Percentiles rank a stretch among this genome's conserved stretches.
These are phyloP conservation scores for Inonotus hispidus DNA, from an alignment of 1,284 basidiomycete genomes.

Conservation along the genomic window DNA sequence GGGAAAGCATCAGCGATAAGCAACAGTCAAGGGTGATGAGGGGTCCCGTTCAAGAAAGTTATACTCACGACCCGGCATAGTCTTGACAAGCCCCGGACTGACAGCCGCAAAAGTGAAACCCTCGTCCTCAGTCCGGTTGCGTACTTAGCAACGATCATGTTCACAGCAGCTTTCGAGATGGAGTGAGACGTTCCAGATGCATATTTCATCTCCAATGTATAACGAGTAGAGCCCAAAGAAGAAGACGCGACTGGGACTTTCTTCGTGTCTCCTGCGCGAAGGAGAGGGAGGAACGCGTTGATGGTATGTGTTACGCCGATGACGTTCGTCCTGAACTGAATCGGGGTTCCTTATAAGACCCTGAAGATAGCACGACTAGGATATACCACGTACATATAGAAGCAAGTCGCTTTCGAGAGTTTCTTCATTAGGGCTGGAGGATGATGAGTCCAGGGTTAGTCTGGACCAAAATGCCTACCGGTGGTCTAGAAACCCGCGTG, in stretches of 20 bases:
- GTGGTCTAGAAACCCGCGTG: too few species aligned
- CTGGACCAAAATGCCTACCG: too few species aligned
- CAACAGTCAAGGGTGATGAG: not conserved
- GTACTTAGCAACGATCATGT: slow-evolving; percentile 36
- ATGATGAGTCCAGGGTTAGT: too few species aligned
- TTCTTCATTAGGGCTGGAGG: too few species aligned
- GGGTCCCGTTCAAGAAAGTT: too few species aligned
- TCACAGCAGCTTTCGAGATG: slow-evolving; percentile 34
- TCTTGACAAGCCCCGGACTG: slow-evolving; percentile 35
- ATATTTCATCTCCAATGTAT: too few species aligned
- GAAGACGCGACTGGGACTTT: slow-evolving; percentile 34
- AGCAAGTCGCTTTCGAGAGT: too few species aligned
- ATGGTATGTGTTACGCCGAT: slow-evolving; percentile 33
- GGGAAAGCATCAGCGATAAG: not conserved
- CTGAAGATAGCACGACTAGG: too few species aligned
- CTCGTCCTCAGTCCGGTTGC: slow-evolving; percentile 26
- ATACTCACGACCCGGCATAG: slow-evolving; percentile 17
- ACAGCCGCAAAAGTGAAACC: slow-evolving; percentile 33
- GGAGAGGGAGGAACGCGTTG: slow-evolving; percentile 36
- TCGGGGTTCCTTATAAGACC: too few species aligned
- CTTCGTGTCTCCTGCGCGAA: slow-evolving; percentile 31
- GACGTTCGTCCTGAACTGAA: slow-evolving; percentile 32
- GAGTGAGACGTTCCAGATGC: too few species aligned
- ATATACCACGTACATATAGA: too few species aligned
- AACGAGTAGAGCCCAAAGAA: slow-evolving; percentile 28